phyloP scores from a whole-genome alignment of 805 yeast species.

The Pichia heedii region DNA sequence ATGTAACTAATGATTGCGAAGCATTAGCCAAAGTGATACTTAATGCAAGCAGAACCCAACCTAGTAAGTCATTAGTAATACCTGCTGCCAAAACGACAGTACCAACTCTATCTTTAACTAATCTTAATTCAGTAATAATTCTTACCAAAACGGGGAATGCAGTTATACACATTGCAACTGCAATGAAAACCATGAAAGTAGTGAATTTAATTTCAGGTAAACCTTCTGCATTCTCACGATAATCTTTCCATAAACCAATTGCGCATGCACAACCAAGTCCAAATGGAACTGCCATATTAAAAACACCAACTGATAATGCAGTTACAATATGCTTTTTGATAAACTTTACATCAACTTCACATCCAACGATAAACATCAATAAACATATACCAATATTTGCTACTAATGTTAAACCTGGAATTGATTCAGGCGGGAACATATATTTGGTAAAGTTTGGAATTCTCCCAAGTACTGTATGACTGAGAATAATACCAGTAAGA shows the following conservation, averaged over 20 bases:
- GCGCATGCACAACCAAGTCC: constrained; percentile 71
- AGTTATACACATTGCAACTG: constrained; percentile 76
- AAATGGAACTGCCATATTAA: constrained; percentile 71
- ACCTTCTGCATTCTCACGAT: constrained; percentile 29
- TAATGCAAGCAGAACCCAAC: constrained; percentile 74
- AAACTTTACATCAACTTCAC: constrained; percentile 66
- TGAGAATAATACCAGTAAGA: constrained; percentile 63
- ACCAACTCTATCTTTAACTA: constrained; percentile 66
- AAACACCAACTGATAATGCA: constrained; percentile 60
- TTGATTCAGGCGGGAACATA: constrained; percentile 57
- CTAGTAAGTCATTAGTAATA: constrained; percentile 66
- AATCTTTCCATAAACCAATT: constrained; percentile 54
- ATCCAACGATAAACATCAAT: constrained; percentile 66
- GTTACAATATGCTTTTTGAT: constrained; percentile 50
- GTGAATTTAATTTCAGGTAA: constrained; percentile 45
- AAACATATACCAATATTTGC: constrained; percentile 71
- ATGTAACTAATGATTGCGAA: constrained; percentile 55
- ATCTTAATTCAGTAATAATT: constrained; percentile 62
- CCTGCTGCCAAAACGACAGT: constrained; percentile 75
- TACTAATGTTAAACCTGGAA: constrained; percentile 53
- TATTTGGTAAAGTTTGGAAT: constrained; percentile 57
- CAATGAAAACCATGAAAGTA: constrained; percentile 70
- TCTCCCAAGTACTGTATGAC: constrained; percentile 68
- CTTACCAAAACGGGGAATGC: constrained; percentile 82
- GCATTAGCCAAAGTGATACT: constrained; percentile 72